Evolutionary conservation across 2,329 filamentous ascomycete genomes (phyloP).

Genomic region (Macrophomina tecta): DNA sequence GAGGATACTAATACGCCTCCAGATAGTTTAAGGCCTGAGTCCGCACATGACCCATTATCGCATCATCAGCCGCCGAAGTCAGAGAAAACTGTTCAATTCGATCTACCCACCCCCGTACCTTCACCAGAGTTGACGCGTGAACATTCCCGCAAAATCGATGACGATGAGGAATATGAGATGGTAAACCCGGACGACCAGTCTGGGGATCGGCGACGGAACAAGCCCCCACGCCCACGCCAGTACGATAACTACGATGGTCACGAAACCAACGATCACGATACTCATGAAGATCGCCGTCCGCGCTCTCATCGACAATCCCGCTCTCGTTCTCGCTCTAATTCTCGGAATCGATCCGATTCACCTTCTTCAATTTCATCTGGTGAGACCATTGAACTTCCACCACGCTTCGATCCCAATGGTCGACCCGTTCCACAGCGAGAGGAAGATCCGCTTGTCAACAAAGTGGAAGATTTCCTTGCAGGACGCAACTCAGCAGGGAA

Average conservation of each 20-base stretch:
- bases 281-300: slow-evolving; percentile 2
- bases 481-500: slow-evolving; percentile 25
- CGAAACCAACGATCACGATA: slow-evolving; percentile 39
- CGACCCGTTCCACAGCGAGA: slow-evolving; percentile 31
- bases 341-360: slow-evolving; percentile 7
- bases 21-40: slow-evolving; percentile 35
- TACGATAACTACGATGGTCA: slow-evolving; percentile 40
- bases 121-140: slow-evolving; percentile 17
- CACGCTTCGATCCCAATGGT: slow-evolving; percentile 44
- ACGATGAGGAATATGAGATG: slow-evolving; percentile 23
- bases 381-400: slow-evolving; percentile 44
- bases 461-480: slow-evolving; percentile 41
- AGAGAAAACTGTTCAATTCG: slow-evolving; percentile 45
- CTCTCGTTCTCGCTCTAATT: slow-evolving; percentile 17
- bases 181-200: slow-evolving; percentile 19
- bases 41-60: slow-evolving; percentile 29
- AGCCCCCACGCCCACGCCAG: slow-evolving; percentile 34
- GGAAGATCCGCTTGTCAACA: slow-evolving; percentile 43
- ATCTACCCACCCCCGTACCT: slow-evolving; percentile 37
- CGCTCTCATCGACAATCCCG: not conserved
- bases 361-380: slow-evolving; percentile 38
- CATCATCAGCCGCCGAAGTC: slow-evolving; percentile 36
- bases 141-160: slow-evolving; percentile 14
- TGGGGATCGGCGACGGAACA: slow-evolving; percentile 28
- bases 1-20: slow-evolving; percentile 27